These are phyloP conservation scores for Teratosphaeria nubilosa DNA, from an alignment of 2,329 filamentous ascomycete genomes.

Conservation along the genomic window DNA sequence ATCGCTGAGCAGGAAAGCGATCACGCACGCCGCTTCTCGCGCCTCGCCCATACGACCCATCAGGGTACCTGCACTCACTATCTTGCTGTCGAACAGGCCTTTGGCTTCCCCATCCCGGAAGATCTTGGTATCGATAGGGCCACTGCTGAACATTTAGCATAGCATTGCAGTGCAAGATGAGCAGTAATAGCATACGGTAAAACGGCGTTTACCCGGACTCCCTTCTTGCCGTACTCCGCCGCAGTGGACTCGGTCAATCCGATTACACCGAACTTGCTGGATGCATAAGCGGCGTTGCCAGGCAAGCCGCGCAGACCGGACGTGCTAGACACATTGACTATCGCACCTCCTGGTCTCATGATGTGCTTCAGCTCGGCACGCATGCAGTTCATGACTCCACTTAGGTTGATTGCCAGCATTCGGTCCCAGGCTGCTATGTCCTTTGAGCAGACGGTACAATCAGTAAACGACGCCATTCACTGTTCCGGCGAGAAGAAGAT, in stretches of 20 bases:
- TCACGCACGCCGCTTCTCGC: slow-evolving; percentile 33
- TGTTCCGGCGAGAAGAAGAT: neutral
- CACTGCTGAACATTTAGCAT: neutral
- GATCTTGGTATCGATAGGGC: neutral
- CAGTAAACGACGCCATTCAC: neutral
- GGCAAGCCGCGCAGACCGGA: slow-evolving; percentile 26
- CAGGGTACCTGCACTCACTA: neutral
- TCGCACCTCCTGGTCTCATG: slow-evolving; percentile 15
- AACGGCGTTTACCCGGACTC: slow-evolving; percentile 13
- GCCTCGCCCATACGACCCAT: slow-evolving; percentile 2
- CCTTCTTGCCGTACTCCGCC: slow-evolving; percentile 9
- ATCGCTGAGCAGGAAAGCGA: slow-evolving; percentile 40
- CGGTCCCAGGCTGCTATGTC: slow-evolving; percentile 35
- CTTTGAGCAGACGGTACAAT: neutral
- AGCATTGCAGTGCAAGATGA: neutral
- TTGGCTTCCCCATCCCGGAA: neutral
- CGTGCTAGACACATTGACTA: slow-evolving; percentile 26
- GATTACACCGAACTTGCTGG: slow-evolving; percentile 15
- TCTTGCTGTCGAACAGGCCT: neutral
- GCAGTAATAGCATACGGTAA: slow-evolving; percentile 1
- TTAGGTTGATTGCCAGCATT: slow-evolving; percentile 48
- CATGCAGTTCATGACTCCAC: slow-evolving; percentile 45
- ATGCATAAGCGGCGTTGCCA: slow-evolving; percentile 5
- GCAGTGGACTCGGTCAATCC: slow-evolving; percentile 14
- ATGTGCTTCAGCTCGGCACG: slow-evolving; percentile 36